Evolutionary conservation across 1,284 basidiomycete species (phyloP), one percentile per base, ranked within the genome.

Genomic region (Anthracocystis walkeri): DNA sequence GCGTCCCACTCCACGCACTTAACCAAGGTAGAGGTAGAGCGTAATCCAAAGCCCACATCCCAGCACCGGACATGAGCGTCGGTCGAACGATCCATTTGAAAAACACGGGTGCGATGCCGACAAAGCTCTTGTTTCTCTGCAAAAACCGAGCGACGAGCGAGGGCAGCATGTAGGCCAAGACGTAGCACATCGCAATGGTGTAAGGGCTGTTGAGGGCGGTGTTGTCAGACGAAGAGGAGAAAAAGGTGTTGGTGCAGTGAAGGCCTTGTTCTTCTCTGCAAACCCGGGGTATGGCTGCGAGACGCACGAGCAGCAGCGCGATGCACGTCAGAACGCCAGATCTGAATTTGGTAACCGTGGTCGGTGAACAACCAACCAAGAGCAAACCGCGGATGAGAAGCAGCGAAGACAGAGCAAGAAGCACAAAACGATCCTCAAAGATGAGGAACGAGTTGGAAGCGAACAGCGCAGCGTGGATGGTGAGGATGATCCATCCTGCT

Each of bases 241-340:
- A 87, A 80, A 59, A 95, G 86, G 65, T 92, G 88, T 55, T 96
- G 86, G 81, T 91, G 93, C 12, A 94, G 85, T 1, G 91, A 0
- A 93, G 91, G 50, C 92, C 91, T 85, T 98, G 96, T 84, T 99
- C 97, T 84, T 99, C 97, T 58, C 97, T 88, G 83, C 96, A 99
- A 0, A 95, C 90, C 0, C 65, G 94, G 93, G 81, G 91, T 92
- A 59, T 89, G 84, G 90, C 88, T 82, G 94, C 91, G 14, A 93
- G 81, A 11, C 95, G 90, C 6, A 92, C 88, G 67, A 91, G 90
- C n/a, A 89, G 78, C 0, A 91, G 90, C 68, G 92, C 91, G 3
- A 92, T 81, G 4, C 89, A 78, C 10, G 90, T 89, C 80, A 93
- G 92, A 0, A 89, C 88, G 10, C 94, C 86, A 58, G 96, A 91